Conservation (phyloP, 2,329 filamentous ascomycete species). For the Aspergillus arachidicola region DNA sequence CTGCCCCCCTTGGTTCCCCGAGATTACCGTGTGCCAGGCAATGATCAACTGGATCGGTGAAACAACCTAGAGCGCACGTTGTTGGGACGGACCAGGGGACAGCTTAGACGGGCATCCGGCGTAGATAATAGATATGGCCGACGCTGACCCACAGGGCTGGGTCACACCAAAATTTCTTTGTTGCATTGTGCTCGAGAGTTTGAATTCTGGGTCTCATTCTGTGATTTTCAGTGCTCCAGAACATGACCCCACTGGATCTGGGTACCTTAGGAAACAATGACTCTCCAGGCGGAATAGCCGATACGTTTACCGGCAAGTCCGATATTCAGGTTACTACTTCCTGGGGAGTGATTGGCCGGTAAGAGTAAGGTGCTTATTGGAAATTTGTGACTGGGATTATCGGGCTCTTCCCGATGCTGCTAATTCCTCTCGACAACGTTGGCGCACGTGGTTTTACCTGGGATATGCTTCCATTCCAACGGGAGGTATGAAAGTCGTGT, state of each 20-base stretch:
- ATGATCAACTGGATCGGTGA: not conserved
- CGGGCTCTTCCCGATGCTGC: not conserved
- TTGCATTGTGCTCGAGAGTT: not conserved
- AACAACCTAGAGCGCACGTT: not conserved
- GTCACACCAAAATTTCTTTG: not conserved
- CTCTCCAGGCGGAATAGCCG: not conserved
- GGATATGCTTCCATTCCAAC: not conserved
- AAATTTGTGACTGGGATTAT: not conserved
- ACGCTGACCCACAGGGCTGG: not conserved
- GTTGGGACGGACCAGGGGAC: not conserved
- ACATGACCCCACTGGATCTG: not conserved
- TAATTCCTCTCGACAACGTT: not conserved
- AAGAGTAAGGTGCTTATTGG: constrained; percentile 4
- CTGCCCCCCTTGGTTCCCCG: not conserved
- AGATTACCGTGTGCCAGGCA: not conserved
- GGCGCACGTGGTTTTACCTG: not conserved
- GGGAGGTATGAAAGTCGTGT: not conserved
- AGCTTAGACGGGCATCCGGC: not conserved
- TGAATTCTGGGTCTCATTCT: not conserved
- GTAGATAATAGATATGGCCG: not conserved
- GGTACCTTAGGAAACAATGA: not conserved
- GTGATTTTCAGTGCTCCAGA: not conserved
- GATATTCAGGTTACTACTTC: not conserved
- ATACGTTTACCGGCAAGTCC: not conserved
- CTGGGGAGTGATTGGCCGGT: not conserved